A percentile compares a stretch with the other conserved stretches of the same genome.
Conservation (phyloP, 257 asterid species). For the Leptodermis oblonga region DNA sequence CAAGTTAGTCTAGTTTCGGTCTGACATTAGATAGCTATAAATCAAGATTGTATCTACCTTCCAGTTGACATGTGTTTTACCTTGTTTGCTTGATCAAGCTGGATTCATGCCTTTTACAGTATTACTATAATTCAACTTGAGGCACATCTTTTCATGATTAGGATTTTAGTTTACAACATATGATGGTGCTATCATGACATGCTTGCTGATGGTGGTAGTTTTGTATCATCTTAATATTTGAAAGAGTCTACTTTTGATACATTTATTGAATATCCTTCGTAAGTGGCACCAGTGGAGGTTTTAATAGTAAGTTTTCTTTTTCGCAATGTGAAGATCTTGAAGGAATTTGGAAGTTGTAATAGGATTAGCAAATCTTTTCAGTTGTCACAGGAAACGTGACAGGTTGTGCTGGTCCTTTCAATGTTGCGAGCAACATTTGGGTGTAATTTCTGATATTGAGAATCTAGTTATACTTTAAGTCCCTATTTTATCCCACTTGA, state of each 20-base stretch:
- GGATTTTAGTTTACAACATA: not conserved
- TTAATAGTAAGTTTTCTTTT: conserved; percentile 30
- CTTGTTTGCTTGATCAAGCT: not conserved
- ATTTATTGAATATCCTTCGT: conserved; percentile 14
- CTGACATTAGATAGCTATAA: not conserved
- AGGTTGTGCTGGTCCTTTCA: conserved; percentile 41
- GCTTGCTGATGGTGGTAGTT: not conserved
- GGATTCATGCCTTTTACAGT: not conserved
- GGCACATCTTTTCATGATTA: not conserved
- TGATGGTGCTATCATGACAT: not conserved
- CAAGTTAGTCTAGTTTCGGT: conserved; percentile 5
- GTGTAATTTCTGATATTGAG: conserved; percentile 31
- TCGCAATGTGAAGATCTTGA: conserved; percentile 51
- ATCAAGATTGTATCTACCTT: conserved; percentile 5
- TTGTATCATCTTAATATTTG: not conserved
- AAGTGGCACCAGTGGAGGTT: conserved; percentile 12
- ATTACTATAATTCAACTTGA: not conserved
- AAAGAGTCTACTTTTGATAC: conserved; percentile 36
- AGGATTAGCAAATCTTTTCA: conserved; percentile 47
- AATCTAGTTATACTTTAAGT: not conserved
- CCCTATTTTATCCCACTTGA: not conserved
- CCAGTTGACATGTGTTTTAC: not conserved
- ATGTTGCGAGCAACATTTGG: conserved; percentile 85
- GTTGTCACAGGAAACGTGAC: conserved; percentile 45
- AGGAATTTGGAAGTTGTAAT: conserved; percentile 42